Evolutionary conservation across 768 basidiomycete genomes (phyloP), one percentile per base, ranked within the genome.

Genomic region (Leccinum imitatum): DNA sequence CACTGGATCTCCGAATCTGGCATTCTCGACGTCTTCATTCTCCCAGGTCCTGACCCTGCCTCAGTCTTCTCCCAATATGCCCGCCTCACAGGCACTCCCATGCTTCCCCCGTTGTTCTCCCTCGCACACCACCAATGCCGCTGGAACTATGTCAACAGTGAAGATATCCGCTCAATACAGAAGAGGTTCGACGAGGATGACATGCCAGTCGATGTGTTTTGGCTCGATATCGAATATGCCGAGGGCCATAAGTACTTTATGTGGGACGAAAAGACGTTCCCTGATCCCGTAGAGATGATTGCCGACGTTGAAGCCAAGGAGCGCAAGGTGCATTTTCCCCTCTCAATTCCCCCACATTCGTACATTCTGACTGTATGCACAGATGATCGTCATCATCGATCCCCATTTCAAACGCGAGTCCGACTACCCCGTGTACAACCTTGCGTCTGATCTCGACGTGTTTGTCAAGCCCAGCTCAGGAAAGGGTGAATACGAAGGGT

Each of bases 1-100:
- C 97, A 98, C 71, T 99, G 96, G 97, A 87, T 98, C 63, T 93
- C 95, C 6, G 97, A 99, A 74, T 94, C 93, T 4, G 97, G 97
- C 48, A 95, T 98, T 61, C 82, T 99, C 54, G 96, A 99, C 73
- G 73, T 97, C 11, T 93, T 98, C 77, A 79, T 99, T 65, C 84
- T 98, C 57, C 94, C 97, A 4, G 97, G 97, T 6, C 95, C 96
- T 1, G 87, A 88, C 0, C 87, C 93, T 10, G 77, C 82, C 8
- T 87, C 91, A 3, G 79, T 98, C 33, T 95, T 98, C 74, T 81
- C 79, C 50, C 93, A 98, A 71, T 98, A 96, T 70, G 81, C 92
- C 0, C 75, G 78, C 21, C 81, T 98, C 56, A 97, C 95, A 0
- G 97, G 97, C 1, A 83, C 89, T 0, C 84, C 91, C 0, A 87